Base-by-base conservation (phyloP, 345 rosid species). In the Hibiscus tridactylites region DNA sequence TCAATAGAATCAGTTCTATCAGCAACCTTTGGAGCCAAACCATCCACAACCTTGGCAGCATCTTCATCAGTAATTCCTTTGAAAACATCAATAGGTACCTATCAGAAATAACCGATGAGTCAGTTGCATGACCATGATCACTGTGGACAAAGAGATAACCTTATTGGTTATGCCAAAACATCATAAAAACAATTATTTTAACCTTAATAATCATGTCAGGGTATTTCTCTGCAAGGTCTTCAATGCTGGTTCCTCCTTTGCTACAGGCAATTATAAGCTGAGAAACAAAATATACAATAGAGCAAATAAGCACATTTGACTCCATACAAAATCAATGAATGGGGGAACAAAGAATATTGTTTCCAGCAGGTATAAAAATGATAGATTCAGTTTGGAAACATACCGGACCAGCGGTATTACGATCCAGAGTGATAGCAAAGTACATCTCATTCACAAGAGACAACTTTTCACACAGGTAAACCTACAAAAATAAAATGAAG, bases 231-330 rank as follows among this genome's bases (percentile, higher is more conserved):
- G 98, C 98, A 63, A 96, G 98, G 80, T 96, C 99, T 82, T 96
- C 99, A 79, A 96, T 96, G 83, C 99, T 92, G 84, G 99, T 96
- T 76, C 99, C 98, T 65, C 98, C 99, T 75, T 92, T 91, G 59
- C 87, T 91, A 75, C 98, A 96, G 65, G 98, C 90, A 77, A 96
- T 96, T 61, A 96, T 92, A 68, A 96, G 79, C 99, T 96, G 88
- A 70, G 74, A 84, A 78, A 52, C 44, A 70, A 49, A 15, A 79
- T 21, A 21, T 3, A 35, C 15, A 47, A 50, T 33, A 49, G 57
- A 6, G 24, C 0, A 69, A 71, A 24, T 50, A 61, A 47, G 68
- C 37, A 61, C 67, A 28, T 39, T 42, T 33, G 17, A 28, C 52
- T 42, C 47, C 68, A 21, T 6, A 21, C 10, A 21, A 46, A 26